Conservation (phyloP, 2,329 filamentous ascomycete genomes). For the Diaporthe capsici region DNA sequence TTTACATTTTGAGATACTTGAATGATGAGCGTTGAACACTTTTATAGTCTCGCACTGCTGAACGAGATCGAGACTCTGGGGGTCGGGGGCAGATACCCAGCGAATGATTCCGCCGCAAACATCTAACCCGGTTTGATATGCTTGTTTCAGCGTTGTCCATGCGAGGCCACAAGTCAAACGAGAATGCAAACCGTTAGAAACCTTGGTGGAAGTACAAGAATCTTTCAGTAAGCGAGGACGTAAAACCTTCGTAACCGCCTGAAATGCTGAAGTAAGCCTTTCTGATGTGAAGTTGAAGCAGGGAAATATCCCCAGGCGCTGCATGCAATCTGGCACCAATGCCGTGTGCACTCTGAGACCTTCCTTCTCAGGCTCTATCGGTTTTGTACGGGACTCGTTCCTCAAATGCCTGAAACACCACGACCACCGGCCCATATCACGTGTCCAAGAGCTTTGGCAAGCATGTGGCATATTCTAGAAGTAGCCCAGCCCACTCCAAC, state of each 20-base stretch:
- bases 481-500: slow-evolving; percentile 74
- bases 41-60: not conserved
- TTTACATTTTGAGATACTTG: not conserved
- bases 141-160: not conserved
- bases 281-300: not conserved
- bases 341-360: not conserved
- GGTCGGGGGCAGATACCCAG: no score
- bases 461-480: slow-evolving; percentile 51
- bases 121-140: not conserved
- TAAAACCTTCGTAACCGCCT: not conserved
- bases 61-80: rapidly evolving
- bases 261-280: not conserved
- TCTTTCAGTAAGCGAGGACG: not conserved
- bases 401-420: no score
- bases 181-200: not conserved
- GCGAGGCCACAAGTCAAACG: not conserved
- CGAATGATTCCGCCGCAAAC: not conserved
- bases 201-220: no score
- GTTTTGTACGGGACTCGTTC: no score
- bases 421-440: not conserved
- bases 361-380: not conserved
- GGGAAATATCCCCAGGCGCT: not conserved
- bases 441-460: not conserved
- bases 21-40: not conserved
- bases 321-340: not conserved